Evolutionary conservation across 768 basidiomycete genomes (phyloP).

Genomic region (Termitomyces sp.): DNA sequence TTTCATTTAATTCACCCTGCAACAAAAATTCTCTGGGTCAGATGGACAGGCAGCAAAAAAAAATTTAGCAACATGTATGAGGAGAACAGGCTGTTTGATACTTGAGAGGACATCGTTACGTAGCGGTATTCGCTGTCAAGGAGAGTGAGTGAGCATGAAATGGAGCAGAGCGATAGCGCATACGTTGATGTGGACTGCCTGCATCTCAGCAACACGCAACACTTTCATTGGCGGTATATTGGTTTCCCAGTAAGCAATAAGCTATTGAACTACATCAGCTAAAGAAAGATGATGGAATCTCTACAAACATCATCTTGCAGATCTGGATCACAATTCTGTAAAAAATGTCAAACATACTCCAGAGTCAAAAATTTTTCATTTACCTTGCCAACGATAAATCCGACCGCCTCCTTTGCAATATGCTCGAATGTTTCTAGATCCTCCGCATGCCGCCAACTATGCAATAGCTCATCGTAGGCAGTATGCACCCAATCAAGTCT

Average conservation of each 20-base stretch:
- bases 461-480: constrained; percentile 57
- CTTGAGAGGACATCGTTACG: constrained; percentile 38
- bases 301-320: constrained; percentile 57
- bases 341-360: constrained; percentile 4
- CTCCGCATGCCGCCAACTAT: constrained; percentile 57
- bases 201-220: constrained; percentile 43
- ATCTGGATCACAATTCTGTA: constrained; percentile 49
- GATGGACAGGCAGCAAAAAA: not conserved
- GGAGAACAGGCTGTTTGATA: constrained; percentile 58
- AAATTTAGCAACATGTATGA: constrained; percentile 52
- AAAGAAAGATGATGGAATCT: not conserved
- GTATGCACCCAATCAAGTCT: constrained; percentile 57
- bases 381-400: constrained; percentile 52
- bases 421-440: constrained; percentile 67
- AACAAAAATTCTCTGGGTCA: not conserved
- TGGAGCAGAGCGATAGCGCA: constrained; percentile 15
- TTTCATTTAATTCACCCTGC: constrained; percentile 56
- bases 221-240: constrained; percentile 48
- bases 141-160: not conserved
- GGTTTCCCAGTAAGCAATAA: constrained; percentile 62
- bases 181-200: constrained; percentile 58
- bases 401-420: constrained; percentile 52
- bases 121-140: constrained; percentile 48
- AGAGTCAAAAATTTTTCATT: constrained; percentile 12
- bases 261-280: constrained; percentile 28